Evolutionary conservation across 2,329 filamentous ascomycete genomes (phyloP).

Genomic region (Rosellinia necatrix): DNA sequence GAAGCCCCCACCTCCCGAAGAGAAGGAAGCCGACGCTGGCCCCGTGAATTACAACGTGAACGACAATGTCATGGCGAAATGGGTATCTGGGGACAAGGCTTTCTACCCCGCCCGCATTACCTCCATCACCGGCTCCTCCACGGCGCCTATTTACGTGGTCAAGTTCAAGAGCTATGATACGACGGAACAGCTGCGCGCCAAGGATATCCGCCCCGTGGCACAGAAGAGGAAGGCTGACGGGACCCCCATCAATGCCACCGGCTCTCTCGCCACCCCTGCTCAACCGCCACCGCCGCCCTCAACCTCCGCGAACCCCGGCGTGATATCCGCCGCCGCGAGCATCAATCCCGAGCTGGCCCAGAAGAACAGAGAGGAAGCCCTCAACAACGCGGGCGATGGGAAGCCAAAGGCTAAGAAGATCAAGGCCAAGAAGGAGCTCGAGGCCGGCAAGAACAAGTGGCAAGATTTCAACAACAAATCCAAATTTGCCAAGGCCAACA

Average conservation of each 20-base stretch:
- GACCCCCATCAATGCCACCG: conserved; percentile 57
- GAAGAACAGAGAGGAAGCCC: conserved; percentile 61
- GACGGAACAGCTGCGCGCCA: conserved; percentile 78
- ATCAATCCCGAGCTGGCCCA: conserved; percentile 57
- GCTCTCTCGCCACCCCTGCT: conserved; percentile 42
- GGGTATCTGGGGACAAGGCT: conserved; percentile 83
- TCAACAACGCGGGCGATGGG: conserved; percentile 71
- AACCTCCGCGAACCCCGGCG: conserved; percentile 47
- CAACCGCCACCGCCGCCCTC: conserved; percentile 38
- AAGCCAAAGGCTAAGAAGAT: conserved; percentile 84
- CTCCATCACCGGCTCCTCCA: conserved; percentile 89
- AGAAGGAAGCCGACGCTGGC: conserved; percentile 57
- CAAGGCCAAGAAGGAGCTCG: conserved; percentile 87
- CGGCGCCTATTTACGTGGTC: conserved; percentile 89
- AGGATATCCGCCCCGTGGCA: conserved; percentile 81
- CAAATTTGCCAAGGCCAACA: conserved; percentile 65
- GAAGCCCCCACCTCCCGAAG: conserved; percentile 56
- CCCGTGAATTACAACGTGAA: conserved; percentile 77
- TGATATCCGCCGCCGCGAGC: conserved; percentile 62
- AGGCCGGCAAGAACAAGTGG: conserved; percentile 92
- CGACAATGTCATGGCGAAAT: conserved; percentile 88
- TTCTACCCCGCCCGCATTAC: conserved; percentile 95
- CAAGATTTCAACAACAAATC: conserved; percentile 85
- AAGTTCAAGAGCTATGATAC: conserved; percentile 92
- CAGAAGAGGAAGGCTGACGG: conserved; percentile 88